These are phyloP conservation scores for Spergularia bocconei DNA, from an alignment of 148 eudicot genomes.

Conservation along the genomic window DNA sequence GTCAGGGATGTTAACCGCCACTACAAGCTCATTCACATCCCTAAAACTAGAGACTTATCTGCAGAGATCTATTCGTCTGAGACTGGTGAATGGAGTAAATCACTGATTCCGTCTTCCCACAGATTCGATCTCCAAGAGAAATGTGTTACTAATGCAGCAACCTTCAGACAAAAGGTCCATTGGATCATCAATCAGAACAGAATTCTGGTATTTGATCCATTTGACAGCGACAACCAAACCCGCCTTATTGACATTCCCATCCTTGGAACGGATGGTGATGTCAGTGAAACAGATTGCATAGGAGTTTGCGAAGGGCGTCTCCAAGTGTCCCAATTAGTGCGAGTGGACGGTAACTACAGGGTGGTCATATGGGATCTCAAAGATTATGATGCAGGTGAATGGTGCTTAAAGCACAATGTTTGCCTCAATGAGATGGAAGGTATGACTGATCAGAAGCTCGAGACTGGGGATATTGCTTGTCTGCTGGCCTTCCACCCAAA, in stretches of 20 bases:
- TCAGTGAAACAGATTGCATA: slow-evolving; percentile 11
- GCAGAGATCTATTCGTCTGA: slow-evolving; percentile 17
- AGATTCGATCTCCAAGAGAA: background rate
- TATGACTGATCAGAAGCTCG: background rate
- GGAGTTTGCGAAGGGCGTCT: slow-evolving; percentile 14
- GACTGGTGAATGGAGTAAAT: slow-evolving; percentile 24
- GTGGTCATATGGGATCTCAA: slow-evolving; percentile 17
- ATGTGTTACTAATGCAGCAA: background rate
- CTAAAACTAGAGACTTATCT: background rate
- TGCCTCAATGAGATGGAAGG: slow-evolving; percentile 8
- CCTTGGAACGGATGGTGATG: background rate
- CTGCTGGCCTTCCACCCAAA: slow-evolving; percentile 15
- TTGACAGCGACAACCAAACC: background rate
- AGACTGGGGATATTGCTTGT: slow-evolving; percentile 7
- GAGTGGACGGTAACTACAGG: slow-evolving; percentile 9
- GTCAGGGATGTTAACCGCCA: background rate
- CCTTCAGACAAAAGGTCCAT: slow-evolving; percentile 10
- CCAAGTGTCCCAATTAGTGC: slow-evolving; percentile 13
- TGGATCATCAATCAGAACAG: slow-evolving; percentile 19
- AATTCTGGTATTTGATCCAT: slow-evolving; percentile 16
- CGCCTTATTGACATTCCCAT: slow-evolving; percentile 15
- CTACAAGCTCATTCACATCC: slow-evolving; percentile 22
- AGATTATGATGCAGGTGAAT: slow-evolving; percentile 9
- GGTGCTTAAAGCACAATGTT: slow-evolving; percentile 12
- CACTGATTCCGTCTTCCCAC: background rate